Conservation (phyloP, 495 filamentous ascomycete species). For the Glutinoglossum americanum region DNA sequence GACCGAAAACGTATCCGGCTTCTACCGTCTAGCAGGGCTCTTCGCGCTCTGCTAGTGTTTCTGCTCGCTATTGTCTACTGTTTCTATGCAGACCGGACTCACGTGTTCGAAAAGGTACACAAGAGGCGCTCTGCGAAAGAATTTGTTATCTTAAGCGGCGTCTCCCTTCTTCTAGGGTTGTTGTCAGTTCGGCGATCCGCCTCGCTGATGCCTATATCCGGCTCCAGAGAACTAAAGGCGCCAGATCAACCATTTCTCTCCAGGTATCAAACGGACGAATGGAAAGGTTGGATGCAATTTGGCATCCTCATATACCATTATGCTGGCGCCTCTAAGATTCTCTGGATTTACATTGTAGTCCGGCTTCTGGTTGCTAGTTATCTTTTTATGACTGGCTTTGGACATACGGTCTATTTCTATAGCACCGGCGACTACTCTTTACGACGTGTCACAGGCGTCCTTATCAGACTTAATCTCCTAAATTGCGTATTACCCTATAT, state of each 20-base stretch:
- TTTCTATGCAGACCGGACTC: slow-evolving; percentile 33
- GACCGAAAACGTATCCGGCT: slow-evolving; percentile 9
- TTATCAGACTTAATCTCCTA: slow-evolving; percentile 34
- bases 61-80: slow-evolving; percentile 24
- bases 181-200: slow-evolving; percentile 16
- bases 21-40: slow-evolving; percentile 1
- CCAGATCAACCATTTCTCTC: slow-evolving; percentile 22
- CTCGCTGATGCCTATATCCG: background rate
- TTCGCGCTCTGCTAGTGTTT: slow-evolving; percentile 17
- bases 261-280: slow-evolving; percentile 36
- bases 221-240: background rate
- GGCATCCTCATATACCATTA: slow-evolving; percentile 36
- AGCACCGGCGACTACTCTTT: slow-evolving; percentile 32
- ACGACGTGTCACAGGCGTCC: slow-evolving; percentile 22
- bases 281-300: slow-evolving; percentile 44
- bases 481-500: slow-evolving; percentile 29
- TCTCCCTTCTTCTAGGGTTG: slow-evolving; percentile 18
- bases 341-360: slow-evolving; percentile 31
- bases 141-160: slow-evolving; percentile 19
- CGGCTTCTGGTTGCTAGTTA: slow-evolving; percentile 35
- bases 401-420: slow-evolving; percentile 34
- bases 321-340: slow-evolving; percentile 25
- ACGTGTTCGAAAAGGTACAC: slow-evolving; percentile 31
- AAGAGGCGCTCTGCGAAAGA: slow-evolving; percentile 23
- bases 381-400: slow-evolving; percentile 38